Conservation (phyloP, 169 alveolate genomes). For the Plasmodium adleri region DNA sequence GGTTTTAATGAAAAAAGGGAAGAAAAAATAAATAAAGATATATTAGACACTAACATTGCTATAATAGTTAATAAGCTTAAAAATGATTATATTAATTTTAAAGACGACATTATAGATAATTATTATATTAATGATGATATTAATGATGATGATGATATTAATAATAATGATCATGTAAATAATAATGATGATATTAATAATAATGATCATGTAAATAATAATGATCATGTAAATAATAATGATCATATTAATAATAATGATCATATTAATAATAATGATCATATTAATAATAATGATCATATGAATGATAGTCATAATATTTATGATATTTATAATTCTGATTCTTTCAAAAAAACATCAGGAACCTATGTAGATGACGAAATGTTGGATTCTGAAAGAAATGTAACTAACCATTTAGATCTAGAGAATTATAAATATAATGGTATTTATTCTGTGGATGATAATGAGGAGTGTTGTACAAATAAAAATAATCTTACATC, state of each 20-base stretch:
- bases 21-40: background rate
- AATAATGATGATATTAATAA: background rate
- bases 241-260: background rate
- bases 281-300: background rate
- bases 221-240: background rate
- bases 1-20: background rate
- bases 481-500: constrained; percentile 5
- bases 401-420: no score
- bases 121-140: background rate
- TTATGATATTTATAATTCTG: background rate
- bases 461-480: background rate
- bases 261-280: background rate
- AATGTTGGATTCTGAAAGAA: no score
- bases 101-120: background rate
- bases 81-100: background rate
- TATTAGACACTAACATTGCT: no score
- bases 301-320: background rate
- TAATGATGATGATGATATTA: background rate
- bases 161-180: background rate
- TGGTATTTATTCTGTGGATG: background rate
- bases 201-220: background rate
- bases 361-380: no score
- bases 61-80: no score
- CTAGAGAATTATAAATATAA: background rate
- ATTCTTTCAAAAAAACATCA: background rate